phyloP scores from a whole-genome alignment of 225 moss, liverwort and hornwort genomes.

The Physcomitrellopsis africana region DNA sequence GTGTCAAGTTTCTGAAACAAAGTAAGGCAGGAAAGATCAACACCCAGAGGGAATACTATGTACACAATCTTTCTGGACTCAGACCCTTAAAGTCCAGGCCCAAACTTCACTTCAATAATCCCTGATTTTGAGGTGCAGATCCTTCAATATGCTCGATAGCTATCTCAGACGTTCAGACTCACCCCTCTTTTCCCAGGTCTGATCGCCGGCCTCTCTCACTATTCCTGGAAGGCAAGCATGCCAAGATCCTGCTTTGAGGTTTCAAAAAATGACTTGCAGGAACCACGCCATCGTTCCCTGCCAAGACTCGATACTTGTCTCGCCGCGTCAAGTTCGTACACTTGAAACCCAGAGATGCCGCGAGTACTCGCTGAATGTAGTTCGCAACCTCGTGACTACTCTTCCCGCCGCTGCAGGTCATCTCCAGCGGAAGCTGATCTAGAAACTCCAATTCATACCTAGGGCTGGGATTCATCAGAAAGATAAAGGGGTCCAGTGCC shows the following conservation, averaged over 20 bases:
- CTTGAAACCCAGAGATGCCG: conserved; percentile 50
- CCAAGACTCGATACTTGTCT: conserved; percentile 66
- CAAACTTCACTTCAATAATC: too few relatives aligned
- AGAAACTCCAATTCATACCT: conserved; percentile 61
- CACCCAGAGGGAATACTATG: too few relatives aligned
- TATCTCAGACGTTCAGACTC: too few relatives aligned
- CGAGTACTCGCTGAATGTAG: conserved; percentile 55
- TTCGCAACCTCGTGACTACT: conserved; percentile 64
- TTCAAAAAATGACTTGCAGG: conserved; percentile 26
- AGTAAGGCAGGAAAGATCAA: background rate
- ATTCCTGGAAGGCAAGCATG: background rate
- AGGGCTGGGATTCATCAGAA: conserved; percentile 69
- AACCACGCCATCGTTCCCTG: conserved; percentile 62
- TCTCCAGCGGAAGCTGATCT: conserved; percentile 52
- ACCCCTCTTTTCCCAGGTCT: too few relatives aligned
- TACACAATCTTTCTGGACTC: too few relatives aligned
- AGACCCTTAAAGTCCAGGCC: too few relatives aligned
- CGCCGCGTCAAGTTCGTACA: conserved; percentile 62
- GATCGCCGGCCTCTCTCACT: background rate
- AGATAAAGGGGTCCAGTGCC: conserved; percentile 59
- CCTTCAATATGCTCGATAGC: too few relatives aligned
- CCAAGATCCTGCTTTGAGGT: conserved; percentile 3
- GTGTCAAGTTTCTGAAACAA: background rate
- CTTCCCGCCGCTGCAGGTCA: conserved; percentile 57
- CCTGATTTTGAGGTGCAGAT: too few relatives aligned